Base-by-base conservation (phyloP, 2,329 filamentous ascomycete genomes). In the Emmonsia crescens region DNA sequence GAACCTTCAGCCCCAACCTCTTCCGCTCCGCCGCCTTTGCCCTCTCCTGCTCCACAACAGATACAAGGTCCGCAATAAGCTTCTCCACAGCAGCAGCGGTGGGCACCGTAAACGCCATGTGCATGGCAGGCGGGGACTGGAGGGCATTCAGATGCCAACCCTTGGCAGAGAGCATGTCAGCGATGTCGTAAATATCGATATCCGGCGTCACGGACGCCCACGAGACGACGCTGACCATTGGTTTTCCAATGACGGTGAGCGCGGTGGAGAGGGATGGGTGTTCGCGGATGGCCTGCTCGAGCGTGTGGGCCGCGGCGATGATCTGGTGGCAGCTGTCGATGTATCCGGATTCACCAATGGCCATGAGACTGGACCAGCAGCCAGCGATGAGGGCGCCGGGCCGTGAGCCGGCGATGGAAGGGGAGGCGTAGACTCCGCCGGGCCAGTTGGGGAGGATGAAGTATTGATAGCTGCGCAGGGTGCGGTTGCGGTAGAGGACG, bases 81-180 rank as follows among this genome's bases (percentile, higher is more conserved):
- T 84, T 83, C 71, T 97, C 91, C 72, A 89, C 89, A 2, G 88
- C 90, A 68, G 87, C 87, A 27, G 86, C 85, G 56, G 95, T 89
- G 19, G 93, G 93, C 68, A 96, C 75, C 0, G 94, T 99, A 46
- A 97, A 91, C 14, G 94, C 94, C 46, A 97, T 85, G 74, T 99
- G 94, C 61, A 99, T 91, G 24, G 91, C 94, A 0, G 94, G 87
- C 2, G 94, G 94, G 69, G 85, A 87, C 77, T 99, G 94, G 65
- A 99, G 82, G 2, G 92, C 90, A 71, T 97, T 99, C 63, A 99
- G 81, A 77, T 99, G 94, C 94, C 94, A 99, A 2, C 94, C 93
- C 71, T 87, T 88, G 0, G 78, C 78, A 14, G 83, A 84, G 88
- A 99, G 93, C 67, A 80, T 89, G 75, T 99, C 94, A 8, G 93